Percentiles rank a stretch among this genome's conserved stretches.
Conservation (phyloP, 2,329 filamentous ascomycete species). For the Cordyceps militaris region DNA sequence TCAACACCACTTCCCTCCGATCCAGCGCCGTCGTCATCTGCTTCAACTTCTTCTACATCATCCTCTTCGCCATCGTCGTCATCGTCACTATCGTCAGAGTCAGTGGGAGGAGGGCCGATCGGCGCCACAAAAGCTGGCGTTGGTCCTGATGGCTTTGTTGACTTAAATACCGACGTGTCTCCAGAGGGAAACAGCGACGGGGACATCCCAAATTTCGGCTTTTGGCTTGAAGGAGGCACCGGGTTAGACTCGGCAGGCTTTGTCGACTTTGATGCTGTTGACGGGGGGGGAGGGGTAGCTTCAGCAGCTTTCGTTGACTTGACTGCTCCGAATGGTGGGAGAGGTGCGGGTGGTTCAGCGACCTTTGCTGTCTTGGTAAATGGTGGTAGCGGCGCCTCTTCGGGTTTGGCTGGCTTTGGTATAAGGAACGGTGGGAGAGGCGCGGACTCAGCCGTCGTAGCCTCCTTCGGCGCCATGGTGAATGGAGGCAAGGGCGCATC, state of each 20-base stretch:
- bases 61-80: slow-evolving; percentile 35
- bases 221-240: slow-evolving; percentile 32
- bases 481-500: slow-evolving; percentile 14
- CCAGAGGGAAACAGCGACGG: not conserved
- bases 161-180: slow-evolving; percentile 9
- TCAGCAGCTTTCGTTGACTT: slow-evolving; percentile 18
- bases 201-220: not conserved
- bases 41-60: slow-evolving; percentile 33
- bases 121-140: slow-evolving; percentile 17
- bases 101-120: slow-evolving; percentile 25
- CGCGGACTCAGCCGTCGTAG: slow-evolving; percentile 7
- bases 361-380: slow-evolving; percentile 7
- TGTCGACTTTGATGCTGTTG: slow-evolving; percentile 23
- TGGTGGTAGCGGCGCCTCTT: slow-evolving; percentile 14
- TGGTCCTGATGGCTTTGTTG: slow-evolving; percentile 4
- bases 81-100: slow-evolving; percentile 20
- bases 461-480: slow-evolving; percentile 19
- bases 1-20: slow-evolving; percentile 57
- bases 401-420: slow-evolving; percentile 17
- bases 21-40: slow-evolving; percentile 40
- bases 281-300: slow-evolving; percentile 26
- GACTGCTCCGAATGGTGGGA: slow-evolving; percentile 27
- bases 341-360: too few species aligned
- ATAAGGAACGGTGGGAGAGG: slow-evolving; percentile 30
- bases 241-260: slow-evolving; percentile 31